Conservation (phyloP, 2,329 filamentous ascomycete genomes). For the Triangularia setosa region DNA sequence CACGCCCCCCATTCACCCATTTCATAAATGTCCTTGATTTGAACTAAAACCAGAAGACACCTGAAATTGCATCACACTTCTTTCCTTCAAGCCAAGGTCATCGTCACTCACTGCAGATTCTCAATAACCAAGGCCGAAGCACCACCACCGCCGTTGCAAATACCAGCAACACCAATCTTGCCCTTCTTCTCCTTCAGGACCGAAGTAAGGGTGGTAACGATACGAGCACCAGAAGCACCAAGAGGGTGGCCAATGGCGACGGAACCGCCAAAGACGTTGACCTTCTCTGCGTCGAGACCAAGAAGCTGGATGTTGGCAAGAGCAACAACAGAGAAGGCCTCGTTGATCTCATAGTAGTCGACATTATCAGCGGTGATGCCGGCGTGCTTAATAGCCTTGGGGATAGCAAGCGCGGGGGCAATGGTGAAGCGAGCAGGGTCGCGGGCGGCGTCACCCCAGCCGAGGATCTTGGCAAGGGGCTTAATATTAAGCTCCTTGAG, state of each 20-base stretch:
- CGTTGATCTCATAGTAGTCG: slow-evolving; percentile 98
- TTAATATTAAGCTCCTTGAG: slow-evolving; percentile 87
- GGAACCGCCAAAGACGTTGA: slow-evolving; percentile 92
- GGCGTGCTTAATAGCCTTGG: slow-evolving; percentile 95
- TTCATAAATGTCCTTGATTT: background rate
- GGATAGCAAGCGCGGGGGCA: slow-evolving; percentile 86
- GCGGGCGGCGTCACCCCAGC: slow-evolving; percentile 93
- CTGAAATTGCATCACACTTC: background rate
- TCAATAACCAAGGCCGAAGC: slow-evolving; percentile 93
- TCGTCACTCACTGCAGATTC: slow-evolving; percentile 53
- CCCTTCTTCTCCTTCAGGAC: slow-evolving; percentile 87
- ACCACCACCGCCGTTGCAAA: slow-evolving; percentile 97
- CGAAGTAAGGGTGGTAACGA: slow-evolving; percentile 82
- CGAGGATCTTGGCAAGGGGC: slow-evolving; percentile 92
- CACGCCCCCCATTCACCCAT: background rate
- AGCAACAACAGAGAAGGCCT: slow-evolving; percentile 95
- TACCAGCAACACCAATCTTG: slow-evolving; percentile 90
- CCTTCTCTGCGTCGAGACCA: slow-evolving; percentile 72
- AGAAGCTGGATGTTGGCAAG: slow-evolving; percentile 95
- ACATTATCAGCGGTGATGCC: slow-evolving; percentile 72
- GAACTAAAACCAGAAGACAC: background rate
- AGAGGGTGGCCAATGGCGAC: slow-evolving; percentile 95
- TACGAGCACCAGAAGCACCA: slow-evolving; percentile 88
- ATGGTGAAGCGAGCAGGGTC: slow-evolving; percentile 94
- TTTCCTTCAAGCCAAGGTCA: slow-evolving; percentile 6